Base-by-base conservation (phyloP, 2,329 filamentous ascomycete genomes). In the Sclerotinia sclerotiorum region DNA sequence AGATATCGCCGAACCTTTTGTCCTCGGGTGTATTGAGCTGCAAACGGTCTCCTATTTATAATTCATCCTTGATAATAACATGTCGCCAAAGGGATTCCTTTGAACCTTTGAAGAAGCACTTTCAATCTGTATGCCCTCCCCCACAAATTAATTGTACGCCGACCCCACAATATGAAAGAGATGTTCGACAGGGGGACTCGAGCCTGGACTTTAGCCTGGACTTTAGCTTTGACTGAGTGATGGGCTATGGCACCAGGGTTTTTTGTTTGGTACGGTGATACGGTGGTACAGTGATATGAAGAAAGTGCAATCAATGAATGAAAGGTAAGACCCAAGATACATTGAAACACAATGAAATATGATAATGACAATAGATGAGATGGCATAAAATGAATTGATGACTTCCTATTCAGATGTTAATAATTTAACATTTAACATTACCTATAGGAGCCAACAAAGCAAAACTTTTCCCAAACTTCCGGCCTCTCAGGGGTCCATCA, bases 151-250 rank as follows among this genome's bases (percentile, higher is more conserved):
- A 48, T 27, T 65, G 35, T 46, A 49, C 10, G 10, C 21, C 29
- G 27, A 62, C 58, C 58, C 58, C 58, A 62, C 58, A 62, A 32
- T n/a, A 21, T 35, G 44, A 62, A 49, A 62, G 58, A 62, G 58
- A 62, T 49, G 58, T 49, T 49, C 58, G 27, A 62, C 58, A 62
- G 27, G 58, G 58, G 58, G 58, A 58, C 55, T 58, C 55, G 55
- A 58, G 35, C 55, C 55, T 44, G 39, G 67, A 39, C n/a, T 58
- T 66, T 54, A 58, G 35, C 55, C 55, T 44, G 39, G 67, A 39
- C n/a, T 58, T 66, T 60, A 29, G 29, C 21, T 39, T 27, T 58
- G 4, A 42, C 35, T 49, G 48, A n/a, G 2, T 48, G 48, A 27
- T 32, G 21, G 32, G 19, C 54, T 39, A 2, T 46, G 10, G 27